Evolutionary conservation across 2,329 filamentous ascomycete species (phyloP).

Genomic region (Penicillium sp.): DNA sequence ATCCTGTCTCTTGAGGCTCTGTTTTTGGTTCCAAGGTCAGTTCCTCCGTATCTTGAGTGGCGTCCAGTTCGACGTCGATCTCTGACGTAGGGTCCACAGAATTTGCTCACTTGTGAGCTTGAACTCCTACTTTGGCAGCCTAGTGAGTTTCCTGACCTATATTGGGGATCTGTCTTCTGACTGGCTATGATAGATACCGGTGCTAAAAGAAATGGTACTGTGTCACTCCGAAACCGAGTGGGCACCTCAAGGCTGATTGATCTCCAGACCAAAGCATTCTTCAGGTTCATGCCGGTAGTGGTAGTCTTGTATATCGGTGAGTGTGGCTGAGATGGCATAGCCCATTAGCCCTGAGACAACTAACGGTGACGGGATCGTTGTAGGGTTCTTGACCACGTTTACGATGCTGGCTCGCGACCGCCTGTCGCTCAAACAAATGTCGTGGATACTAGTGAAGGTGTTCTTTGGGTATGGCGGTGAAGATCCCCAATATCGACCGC

Average conservation of each 20-base stretch:
- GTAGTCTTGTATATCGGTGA: conserved; percentile 72
- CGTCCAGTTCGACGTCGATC: neutral
- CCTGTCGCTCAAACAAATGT: conserved; percentile 54
- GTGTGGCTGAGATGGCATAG: conserved; percentile 13
- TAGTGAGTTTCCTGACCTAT: conserved; percentile 26
- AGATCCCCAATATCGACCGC: conserved; percentile 14
- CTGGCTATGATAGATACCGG: conserved; percentile 60
- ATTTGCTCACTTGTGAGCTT: conserved; percentile 83
- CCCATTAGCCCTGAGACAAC: neutral
- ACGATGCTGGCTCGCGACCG: conserved; percentile 56
- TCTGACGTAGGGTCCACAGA: conserved; percentile 40
- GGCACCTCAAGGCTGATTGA: conserved; percentile 26
- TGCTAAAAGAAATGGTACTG: conserved; percentile 79
- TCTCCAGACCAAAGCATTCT: conserved; percentile 69
- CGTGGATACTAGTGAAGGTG: conserved; percentile 58
- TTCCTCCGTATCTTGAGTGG: neutral
- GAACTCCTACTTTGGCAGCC: conserved; percentile 73
- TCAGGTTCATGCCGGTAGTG: conserved; percentile 75
- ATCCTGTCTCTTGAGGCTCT: conserved; percentile 84
- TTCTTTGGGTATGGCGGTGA: conserved; percentile 53
- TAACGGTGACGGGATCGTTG: conserved; percentile 3
- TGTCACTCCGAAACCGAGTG: neutral
- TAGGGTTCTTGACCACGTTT: conserved; percentile 78
- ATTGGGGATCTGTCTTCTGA: neutral
- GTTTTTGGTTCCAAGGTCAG: conserved; percentile 72